Conservation (phyloP, 1,139 yeast genomes). For the Torulaspora pretoriensis region DNA sequence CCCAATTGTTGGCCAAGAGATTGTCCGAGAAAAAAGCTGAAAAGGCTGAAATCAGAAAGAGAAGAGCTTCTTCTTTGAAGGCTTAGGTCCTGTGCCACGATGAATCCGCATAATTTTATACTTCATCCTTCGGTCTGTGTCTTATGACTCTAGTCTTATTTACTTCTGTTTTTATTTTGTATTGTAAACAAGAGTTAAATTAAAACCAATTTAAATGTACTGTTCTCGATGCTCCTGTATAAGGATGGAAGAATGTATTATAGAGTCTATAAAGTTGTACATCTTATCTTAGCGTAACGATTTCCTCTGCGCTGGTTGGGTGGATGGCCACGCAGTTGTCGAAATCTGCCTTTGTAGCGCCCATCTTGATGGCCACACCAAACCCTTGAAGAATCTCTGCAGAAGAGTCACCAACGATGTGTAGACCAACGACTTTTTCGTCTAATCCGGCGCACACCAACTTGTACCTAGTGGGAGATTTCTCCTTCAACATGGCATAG, state of each 20-base stretch:
- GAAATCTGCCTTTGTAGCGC: conserved; percentile 93
- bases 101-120: conserved; percentile 22
- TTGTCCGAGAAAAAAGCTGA: conserved; percentile 98
- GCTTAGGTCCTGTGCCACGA: conserved; percentile 45
- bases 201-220: conserved; percentile 8
- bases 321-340: conserved; percentile 97
- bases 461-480: conserved; percentile 86
- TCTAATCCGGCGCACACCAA: conserved; percentile 70
- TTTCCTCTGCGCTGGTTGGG: conserved; percentile 96
- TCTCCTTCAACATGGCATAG: conserved; percentile 81
- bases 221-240: neutral
- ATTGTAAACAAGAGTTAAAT: conserved; percentile 19
- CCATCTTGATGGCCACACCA: conserved; percentile 96
- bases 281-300: conserved; percentile 72
- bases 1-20: conserved; percentile 97
- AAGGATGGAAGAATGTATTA: conserved; percentile 9
- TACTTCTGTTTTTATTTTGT: conserved; percentile 19
- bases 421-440: conserved; percentile 94
- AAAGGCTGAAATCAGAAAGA: conserved; percentile 96
- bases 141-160: conserved; percentile 18
- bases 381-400: conserved; percentile 96
- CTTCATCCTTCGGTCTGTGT: conserved; percentile 18
- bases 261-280: neutral
- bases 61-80: conserved; percentile 98
- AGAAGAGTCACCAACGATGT: conserved; percentile 83